Percentiles rank a stretch among this genome's conserved stretches.
Evolutionary conservation across 345 rosid genomes (phyloP).

Genomic region (Eutrema heterophyllum): DNA sequence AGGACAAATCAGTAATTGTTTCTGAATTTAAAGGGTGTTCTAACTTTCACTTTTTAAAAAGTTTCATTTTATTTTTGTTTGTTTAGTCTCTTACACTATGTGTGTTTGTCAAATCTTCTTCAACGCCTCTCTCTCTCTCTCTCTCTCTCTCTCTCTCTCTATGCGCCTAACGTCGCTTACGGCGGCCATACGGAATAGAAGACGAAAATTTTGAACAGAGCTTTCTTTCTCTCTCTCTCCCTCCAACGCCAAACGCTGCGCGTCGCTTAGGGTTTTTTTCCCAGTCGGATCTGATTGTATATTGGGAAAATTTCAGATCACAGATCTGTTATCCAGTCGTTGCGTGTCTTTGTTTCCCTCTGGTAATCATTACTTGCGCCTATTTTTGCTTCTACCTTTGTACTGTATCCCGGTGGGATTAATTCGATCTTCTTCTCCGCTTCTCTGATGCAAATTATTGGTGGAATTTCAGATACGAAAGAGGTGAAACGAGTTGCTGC

Average conservation of each 20-base stretch:
- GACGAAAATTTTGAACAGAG: constrained; percentile 5
- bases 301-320: not conserved
- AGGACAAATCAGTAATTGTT: not conserved
- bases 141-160: constrained; percentile 6
- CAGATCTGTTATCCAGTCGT: constrained; percentile 34
- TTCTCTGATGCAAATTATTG: not conserved
- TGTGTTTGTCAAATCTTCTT: constrained; percentile 24
- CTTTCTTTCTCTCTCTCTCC: not conserved
- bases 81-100: not conserved
- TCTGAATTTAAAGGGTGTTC: not conserved
- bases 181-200: constrained; percentile 10
- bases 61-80: not conserved
- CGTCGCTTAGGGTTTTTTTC: constrained; percentile 20
- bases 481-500: not conserved
- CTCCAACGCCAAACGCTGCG: not conserved
- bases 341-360: constrained; percentile 20
- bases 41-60: constrained; percentile 13
- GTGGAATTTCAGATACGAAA: constrained; percentile 11
- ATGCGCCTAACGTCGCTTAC: constrained; percentile 25
- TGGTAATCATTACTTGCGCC: constrained; percentile 23
- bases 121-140: constrained; percentile 15
- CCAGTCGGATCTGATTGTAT: constrained; percentile 31
- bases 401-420: not conserved
- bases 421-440: not conserved
- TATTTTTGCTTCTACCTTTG: not conserved